These are phyloP conservation scores for Geranomyces variabilis DNA, from an alignment of 192 early-diverging fungal genomes.

Conservation along the genomic window DNA sequence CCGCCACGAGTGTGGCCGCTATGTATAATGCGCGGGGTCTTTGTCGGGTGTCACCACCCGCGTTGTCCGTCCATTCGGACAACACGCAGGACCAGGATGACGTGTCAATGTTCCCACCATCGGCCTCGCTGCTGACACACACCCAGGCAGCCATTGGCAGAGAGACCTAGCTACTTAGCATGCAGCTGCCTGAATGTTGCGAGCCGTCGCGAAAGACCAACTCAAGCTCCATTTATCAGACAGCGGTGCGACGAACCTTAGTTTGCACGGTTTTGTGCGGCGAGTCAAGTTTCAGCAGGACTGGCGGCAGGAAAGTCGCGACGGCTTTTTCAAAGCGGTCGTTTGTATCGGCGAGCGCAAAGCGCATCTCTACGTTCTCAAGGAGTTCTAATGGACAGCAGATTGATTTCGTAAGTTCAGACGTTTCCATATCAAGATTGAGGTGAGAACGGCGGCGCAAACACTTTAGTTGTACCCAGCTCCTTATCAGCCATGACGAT, in stretches of 20 bases:
- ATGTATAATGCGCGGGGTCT: no score
- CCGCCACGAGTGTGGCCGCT: no score
- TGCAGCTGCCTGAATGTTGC: neutral
- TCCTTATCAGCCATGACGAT: constrained; percentile 6
- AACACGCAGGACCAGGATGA: no score
- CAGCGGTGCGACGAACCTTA: constrained; percentile 44
- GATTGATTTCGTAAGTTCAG: neutral
- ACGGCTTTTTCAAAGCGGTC: constrained; percentile 67
- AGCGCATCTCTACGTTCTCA: constrained; percentile 76
- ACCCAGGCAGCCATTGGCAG: no score
- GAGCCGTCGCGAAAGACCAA: no score
- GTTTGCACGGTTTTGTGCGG: constrained; percentile 50
- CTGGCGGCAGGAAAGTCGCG: constrained; percentile 65
- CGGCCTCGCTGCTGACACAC: no score
- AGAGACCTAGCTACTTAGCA: no score
- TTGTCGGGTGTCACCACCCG: no score
- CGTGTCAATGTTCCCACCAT: no score
- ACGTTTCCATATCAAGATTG: neutral
- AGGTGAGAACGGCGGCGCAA: neutral
- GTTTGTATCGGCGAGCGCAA: constrained; percentile 74
- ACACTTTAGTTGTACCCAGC: neutral
- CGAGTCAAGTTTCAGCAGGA: constrained; percentile 67
- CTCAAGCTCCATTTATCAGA: neutral
- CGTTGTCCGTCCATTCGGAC: no score
- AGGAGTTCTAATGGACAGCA: constrained; percentile 44